These are phyloP conservation scores for Fusarium temperatum DNA, from an alignment of 2,329 filamentous ascomycete genomes.

Conservation along the genomic window DNA sequence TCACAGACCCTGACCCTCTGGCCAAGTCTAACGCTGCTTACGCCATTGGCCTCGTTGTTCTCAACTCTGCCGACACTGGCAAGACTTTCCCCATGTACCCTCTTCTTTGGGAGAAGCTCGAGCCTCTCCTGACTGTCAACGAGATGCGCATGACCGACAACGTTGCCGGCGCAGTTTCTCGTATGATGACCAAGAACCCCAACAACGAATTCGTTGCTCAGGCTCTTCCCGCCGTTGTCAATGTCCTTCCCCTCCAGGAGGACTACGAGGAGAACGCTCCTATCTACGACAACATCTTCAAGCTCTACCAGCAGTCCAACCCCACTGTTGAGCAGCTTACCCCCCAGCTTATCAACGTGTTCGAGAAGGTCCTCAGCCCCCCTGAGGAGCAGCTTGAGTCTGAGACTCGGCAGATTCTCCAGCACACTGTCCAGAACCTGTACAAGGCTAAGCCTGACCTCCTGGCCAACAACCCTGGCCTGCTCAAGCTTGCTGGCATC, in stretches of 20 bases:
- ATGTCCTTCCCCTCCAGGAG: slow-evolving; percentile 85
- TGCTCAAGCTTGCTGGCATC: slow-evolving; percentile 46
- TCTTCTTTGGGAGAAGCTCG: slow-evolving; percentile 83
- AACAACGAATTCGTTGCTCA: slow-evolving; percentile 81
- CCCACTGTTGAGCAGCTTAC: slow-evolving; percentile 75
- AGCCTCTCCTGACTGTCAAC: slow-evolving; percentile 80
- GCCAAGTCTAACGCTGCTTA: slow-evolving; percentile 97
- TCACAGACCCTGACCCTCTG: slow-evolving; percentile 89
- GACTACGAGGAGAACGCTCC: slow-evolving; percentile 98
- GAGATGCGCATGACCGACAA: slow-evolving; percentile 91
- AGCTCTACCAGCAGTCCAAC: slow-evolving; percentile 80
- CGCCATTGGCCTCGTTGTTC: slow-evolving; percentile 84
- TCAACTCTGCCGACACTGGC: slow-evolving; percentile 76
- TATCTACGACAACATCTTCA: slow-evolving; percentile 88
- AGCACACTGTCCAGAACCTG: slow-evolving; percentile 67
- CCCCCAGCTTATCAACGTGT: slow-evolving; percentile 72
- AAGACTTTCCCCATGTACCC: slow-evolving; percentile 80
- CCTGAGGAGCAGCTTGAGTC: slow-evolving; percentile 80
- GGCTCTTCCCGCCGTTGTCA: slow-evolving; percentile 82
- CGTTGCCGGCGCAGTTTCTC: slow-evolving; percentile 86
- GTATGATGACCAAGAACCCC: slow-evolving; percentile 92
- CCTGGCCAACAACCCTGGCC: slow-evolving; percentile 44
- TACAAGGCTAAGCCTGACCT: slow-evolving; percentile 50
- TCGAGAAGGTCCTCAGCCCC: slow-evolving; percentile 75
- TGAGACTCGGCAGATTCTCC: slow-evolving; percentile 73